phyloP scores from a whole-genome alignment of 192 early-diverging fungal genomes.

The Linnemannia elongata region DNA sequence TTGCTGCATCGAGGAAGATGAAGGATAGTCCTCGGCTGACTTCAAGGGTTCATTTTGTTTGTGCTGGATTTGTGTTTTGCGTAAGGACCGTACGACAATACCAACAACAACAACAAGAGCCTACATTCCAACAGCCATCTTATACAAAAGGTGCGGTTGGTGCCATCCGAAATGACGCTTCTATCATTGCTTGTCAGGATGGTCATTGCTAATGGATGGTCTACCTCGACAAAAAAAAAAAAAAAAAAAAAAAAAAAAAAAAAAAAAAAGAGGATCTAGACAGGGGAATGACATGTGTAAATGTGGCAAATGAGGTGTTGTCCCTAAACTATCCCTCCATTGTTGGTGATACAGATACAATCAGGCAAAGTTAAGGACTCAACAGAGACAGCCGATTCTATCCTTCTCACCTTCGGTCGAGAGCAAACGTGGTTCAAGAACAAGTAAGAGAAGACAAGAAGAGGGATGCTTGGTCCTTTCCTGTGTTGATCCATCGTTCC shows the following conservation, averaged over 20 bases:
- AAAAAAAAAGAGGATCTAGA: background rate
- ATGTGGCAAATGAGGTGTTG: background rate
- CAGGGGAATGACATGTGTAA: background rate
- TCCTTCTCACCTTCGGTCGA: background rate
- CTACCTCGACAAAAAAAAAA: background rate
- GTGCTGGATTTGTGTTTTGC: background rate
- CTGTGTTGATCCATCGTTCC: background rate
- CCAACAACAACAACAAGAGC: background rate
- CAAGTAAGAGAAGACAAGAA: background rate
- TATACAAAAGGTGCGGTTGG: background rate
- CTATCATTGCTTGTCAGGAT: background rate
- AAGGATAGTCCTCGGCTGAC: background rate
- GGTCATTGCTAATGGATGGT: background rate
- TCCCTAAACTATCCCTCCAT: background rate
- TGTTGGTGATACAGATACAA: background rate
- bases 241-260: background rate
- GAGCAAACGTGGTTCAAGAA: constrained; percentile 7
- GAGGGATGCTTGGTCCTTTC: background rate
- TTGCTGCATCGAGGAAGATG: background rate
- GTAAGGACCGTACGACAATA: background rate
- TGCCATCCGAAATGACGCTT: background rate
- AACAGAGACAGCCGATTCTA: background rate
- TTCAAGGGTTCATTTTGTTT: background rate
- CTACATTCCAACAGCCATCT: background rate
- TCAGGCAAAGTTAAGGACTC: background rate